Evolutionary conservation across 2,329 filamentous ascomycete genomes (phyloP).

Genomic region (Basipetospora chlamydospora): DNA sequence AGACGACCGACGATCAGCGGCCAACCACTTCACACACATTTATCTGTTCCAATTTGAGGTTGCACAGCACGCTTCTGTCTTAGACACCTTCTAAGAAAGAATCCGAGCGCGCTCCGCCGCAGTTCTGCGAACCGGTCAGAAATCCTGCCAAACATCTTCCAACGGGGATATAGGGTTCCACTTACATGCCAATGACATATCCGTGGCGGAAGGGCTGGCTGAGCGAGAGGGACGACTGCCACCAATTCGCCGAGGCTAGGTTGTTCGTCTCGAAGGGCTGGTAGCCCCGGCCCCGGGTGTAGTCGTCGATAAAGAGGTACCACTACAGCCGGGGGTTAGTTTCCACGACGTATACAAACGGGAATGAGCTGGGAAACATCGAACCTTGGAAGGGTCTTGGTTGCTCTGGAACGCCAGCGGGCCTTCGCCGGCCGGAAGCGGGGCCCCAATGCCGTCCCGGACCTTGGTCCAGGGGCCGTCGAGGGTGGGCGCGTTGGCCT

Average conservation of each 20-base stretch:
- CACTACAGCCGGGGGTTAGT: conserved; percentile 5
- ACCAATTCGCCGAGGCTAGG: conserved; percentile 7
- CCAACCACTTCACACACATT: too few relatives aligned
- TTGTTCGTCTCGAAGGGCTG: conserved; percentile 8
- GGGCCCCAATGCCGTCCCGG: conserved; percentile 7
- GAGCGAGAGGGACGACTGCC: background rate
- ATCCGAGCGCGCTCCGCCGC: too few relatives aligned
- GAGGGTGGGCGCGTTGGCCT: conserved; percentile 6
- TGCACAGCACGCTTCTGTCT: too few relatives aligned
- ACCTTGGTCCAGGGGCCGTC: conserved; percentile 8
- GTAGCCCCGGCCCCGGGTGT: conserved; percentile 9
- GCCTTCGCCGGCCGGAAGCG: conserved; percentile 9
- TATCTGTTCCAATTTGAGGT: too few relatives aligned
- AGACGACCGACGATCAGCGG: too few relatives aligned
- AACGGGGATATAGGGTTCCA: too few relatives aligned
- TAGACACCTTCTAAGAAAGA: too few relatives aligned
- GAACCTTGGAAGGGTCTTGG: conserved; percentile 7
- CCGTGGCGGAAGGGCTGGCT: conserved; percentile 8
- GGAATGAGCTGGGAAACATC: background rate
- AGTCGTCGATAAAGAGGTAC: conserved; percentile 10
- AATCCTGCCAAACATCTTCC: too few relatives aligned
- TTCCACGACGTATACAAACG: background rate
- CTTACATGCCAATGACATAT: conserved; percentile 9
- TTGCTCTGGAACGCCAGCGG: conserved; percentile 10
- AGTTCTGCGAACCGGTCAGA: too few relatives aligned